Percentiles rank a stretch among this genome's conserved stretches.
These are phyloP conservation scores for Myxozyma sirexii DNA, from an alignment of 805 yeast genomes.

Conservation along the genomic window DNA sequence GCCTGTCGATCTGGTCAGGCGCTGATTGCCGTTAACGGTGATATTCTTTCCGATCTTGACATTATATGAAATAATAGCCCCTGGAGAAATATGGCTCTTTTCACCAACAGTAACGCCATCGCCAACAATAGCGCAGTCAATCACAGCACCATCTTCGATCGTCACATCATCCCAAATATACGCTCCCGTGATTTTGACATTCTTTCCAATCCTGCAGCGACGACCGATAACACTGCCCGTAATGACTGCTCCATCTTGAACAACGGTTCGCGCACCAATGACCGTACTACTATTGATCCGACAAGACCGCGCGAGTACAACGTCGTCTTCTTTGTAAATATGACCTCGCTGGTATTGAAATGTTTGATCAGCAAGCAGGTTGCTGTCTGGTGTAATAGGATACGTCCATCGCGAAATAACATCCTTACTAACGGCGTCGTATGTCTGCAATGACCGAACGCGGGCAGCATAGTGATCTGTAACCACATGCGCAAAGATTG, in stretches of 20 bases:
- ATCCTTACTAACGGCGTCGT: conserved; percentile 88
- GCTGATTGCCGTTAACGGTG: conserved; percentile 23
- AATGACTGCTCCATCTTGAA: conserved; percentile 74
- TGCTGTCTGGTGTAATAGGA: conserved; percentile 87
- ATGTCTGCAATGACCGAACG: conserved; percentile 93
- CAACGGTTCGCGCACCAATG: conserved; percentile 73
- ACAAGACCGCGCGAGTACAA: conserved; percentile 93
- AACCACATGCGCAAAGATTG: conserved; percentile 84
- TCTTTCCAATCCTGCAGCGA: conserved; percentile 78
- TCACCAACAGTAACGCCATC: conserved; percentile 58
- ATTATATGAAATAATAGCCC: conserved; percentile 75
- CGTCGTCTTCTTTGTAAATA: conserved; percentile 84
- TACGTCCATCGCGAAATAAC: conserved; percentile 89
- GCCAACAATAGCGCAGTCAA: conserved; percentile 74
- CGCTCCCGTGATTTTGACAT: conserved; percentile 69
- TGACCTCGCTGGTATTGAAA: conserved; percentile 82
- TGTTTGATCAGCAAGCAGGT: conserved; percentile 68
- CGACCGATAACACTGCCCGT: conserved; percentile 81
- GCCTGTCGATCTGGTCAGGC: conserved; percentile 30
- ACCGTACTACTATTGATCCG: conserved; percentile 77
- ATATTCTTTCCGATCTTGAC: conserved; percentile 47
- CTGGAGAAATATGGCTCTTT: conserved; percentile 60
- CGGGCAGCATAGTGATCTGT: conserved; percentile 85
- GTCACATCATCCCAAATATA: conserved; percentile 85
- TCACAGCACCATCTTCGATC: conserved; percentile 63